Percentiles rank a stretch among this genome's conserved stretches.
These are phyloP conservation scores for Komagataella pseudopastoris DNA, from an alignment of 805 yeast species.

Conservation along the genomic window DNA sequence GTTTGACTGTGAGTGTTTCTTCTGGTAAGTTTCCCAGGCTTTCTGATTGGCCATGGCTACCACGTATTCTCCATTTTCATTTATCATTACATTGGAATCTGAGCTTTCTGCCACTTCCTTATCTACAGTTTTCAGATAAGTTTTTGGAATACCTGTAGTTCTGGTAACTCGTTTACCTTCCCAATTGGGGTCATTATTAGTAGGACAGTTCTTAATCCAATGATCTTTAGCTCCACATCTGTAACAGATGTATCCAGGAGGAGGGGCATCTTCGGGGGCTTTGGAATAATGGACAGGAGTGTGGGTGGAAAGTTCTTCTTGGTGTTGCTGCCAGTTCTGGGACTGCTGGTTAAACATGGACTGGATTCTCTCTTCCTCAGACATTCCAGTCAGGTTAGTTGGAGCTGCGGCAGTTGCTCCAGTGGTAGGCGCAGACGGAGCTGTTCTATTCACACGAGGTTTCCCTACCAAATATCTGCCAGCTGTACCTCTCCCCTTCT, in stretches of 20 bases:
- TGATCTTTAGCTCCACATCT: conserved; percentile 94
- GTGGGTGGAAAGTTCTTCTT: conserved; percentile 78
- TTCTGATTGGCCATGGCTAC: conserved; percentile 89
- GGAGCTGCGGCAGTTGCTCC: conserved; percentile 7
- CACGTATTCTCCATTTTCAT: conserved; percentile 91
- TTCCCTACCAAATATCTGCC: conserved; percentile 62
- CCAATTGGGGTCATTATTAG: conserved; percentile 82
- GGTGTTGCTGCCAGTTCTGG: conserved; percentile 91
- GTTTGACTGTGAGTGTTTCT: conserved; percentile 33
- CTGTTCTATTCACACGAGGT: conserved; percentile 30
- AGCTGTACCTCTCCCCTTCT: conserved; percentile 41
- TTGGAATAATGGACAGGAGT: conserved; percentile 27
- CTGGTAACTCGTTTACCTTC: conserved; percentile 85
- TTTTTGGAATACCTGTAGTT: conserved; percentile 95
- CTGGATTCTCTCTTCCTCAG: conserved; percentile 81
- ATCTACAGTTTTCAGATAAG: conserved; percentile 76
- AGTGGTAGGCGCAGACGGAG: conserved; percentile 9
- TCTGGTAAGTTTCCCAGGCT: conserved; percentile 82
- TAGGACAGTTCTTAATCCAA: conserved; percentile 94
- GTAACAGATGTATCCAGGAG: conserved; percentile 93
- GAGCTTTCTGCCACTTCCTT: conserved; percentile 48
- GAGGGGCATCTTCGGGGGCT: conserved; percentile 59
- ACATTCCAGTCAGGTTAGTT: conserved; percentile 26
- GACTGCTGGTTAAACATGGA: conserved; percentile 89
- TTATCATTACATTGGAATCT: conserved; percentile 52